Evolutionary conservation across 495 filamentous ascomycete genomes (phyloP).

Genomic region (Neurospora intermedia): DNA sequence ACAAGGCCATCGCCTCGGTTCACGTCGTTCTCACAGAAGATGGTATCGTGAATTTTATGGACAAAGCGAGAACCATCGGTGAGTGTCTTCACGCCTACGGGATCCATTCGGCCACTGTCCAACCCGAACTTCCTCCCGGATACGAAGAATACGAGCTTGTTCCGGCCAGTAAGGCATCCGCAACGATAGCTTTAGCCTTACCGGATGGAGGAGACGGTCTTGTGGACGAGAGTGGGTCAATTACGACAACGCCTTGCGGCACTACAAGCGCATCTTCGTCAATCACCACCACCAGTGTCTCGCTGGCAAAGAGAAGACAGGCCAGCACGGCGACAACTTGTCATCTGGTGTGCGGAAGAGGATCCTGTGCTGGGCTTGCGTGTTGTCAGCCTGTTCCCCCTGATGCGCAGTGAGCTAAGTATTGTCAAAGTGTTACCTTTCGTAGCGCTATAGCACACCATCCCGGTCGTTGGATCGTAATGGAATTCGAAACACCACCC

Average conservation of each 20-base stretch:
- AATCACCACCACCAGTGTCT: background rate
- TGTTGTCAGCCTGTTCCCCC: background rate
- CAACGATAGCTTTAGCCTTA: background rate
- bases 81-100: conserved; percentile 86
- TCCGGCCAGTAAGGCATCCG: background rate
- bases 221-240: background rate
- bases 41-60: conserved; percentile 60
- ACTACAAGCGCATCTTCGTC: background rate
- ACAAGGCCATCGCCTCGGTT: conserved; percentile 77
- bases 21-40: conserved; percentile 67
- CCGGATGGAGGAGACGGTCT: background rate
- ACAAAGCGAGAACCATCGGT: conserved; percentile 59
- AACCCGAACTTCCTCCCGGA: conserved; percentile 52
- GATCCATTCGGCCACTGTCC: conserved; percentile 85
- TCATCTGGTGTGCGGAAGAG: background rate
- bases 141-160: background rate
- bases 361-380: background rate
- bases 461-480: too few species aligned
- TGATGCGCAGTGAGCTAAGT: background rate
- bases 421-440: background rate
- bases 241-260: background rate
- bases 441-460: background rate
- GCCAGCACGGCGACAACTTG: background rate
- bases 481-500: background rate
- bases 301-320: background rate